phyloP scores from a whole-genome alignment of 495 filamentous ascomycete species.

The Thozetella sp. region DNA sequence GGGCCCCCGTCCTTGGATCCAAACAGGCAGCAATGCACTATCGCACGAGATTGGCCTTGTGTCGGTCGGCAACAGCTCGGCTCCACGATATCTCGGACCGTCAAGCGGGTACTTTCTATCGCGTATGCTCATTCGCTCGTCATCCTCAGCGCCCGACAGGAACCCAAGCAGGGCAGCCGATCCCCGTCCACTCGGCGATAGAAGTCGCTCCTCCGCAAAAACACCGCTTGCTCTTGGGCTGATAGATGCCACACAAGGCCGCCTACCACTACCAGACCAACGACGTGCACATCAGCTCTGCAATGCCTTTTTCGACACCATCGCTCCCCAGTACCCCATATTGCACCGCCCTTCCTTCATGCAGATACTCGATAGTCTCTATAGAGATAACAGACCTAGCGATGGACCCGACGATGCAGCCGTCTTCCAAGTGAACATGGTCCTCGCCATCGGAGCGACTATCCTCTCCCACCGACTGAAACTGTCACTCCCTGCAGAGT shows the following conservation, averaged over 20 bases:
- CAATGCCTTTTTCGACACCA: background rate
- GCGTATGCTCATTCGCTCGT: slow-evolving; percentile 17
- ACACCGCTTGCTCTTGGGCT: background rate
- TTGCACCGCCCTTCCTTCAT: background rate
- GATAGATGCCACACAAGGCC: no score
- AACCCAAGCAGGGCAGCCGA: no score
- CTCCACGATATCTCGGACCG: slow-evolving; percentile 10
- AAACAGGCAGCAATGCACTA: background rate
- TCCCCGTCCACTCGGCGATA: background rate
- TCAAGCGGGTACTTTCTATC: slow-evolving; percentile 27
- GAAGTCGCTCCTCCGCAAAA: background rate
- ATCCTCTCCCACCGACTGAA: background rate
- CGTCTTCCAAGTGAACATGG: background rate
- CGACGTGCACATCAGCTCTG: background rate
- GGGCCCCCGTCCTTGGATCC: no score
- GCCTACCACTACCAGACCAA: background rate
- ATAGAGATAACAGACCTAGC: no score
- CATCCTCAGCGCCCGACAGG: background rate
- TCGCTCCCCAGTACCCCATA: background rate
- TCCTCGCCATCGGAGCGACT: background rate
- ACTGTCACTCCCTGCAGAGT: background rate
- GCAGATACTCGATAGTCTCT: background rate
- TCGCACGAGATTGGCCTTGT: slow-evolving; percentile 16
- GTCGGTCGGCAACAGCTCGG: slow-evolving; percentile 5
- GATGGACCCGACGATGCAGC: background rate